Evolutionary conservation across 495 filamentous ascomycete genomes (phyloP).

Genomic region (Podospora conica): DNA sequence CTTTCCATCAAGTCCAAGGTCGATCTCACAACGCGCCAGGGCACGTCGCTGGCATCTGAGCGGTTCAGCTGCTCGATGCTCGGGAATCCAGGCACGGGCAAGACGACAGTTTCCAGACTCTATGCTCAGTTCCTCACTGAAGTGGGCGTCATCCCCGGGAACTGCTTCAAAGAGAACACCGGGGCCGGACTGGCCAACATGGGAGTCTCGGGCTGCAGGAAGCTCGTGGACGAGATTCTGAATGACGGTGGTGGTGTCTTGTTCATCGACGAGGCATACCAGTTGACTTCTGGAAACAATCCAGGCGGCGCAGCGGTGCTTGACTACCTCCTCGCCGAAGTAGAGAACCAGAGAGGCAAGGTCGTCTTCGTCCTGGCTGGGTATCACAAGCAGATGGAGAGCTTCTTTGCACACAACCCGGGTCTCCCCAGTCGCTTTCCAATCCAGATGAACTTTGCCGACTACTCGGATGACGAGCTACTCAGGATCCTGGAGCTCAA

Average conservation of each 20-base stretch:
- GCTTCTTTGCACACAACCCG: conserved; percentile 71
- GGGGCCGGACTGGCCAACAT: conserved; percentile 61
- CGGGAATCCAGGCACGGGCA: conserved; percentile 79
- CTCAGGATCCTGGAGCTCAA: conserved; percentile 51
- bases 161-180: conserved; percentile 59
- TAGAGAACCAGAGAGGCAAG: conserved; percentile 70
- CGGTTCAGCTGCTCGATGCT: conserved; percentile 59
- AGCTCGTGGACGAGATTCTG: conserved; percentile 51
- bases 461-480: conserved; percentile 64
- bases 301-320: conserved; percentile 55
- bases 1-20: conserved; percentile 62
- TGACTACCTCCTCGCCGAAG: conserved; percentile 67
- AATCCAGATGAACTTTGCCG: conserved; percentile 56
- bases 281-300: conserved; percentile 53
- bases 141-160: conserved; percentile 50
- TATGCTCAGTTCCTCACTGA: conserved; percentile 65
- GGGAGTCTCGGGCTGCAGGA: conserved; percentile 52
- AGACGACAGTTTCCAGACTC: conserved; percentile 74
- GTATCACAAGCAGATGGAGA: conserved; percentile 73
- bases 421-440: conserved; percentile 70
- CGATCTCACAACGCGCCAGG: conserved; percentile 54
- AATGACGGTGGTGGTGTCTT: conserved; percentile 60
- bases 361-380: conserved; percentile 73
- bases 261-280: conserved; percentile 77
- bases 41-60: conserved; percentile 48